These are phyloP conservation scores for Senna siamea DNA, from an alignment of 306 rosid genomes.

Conservation along the genomic window DNA sequence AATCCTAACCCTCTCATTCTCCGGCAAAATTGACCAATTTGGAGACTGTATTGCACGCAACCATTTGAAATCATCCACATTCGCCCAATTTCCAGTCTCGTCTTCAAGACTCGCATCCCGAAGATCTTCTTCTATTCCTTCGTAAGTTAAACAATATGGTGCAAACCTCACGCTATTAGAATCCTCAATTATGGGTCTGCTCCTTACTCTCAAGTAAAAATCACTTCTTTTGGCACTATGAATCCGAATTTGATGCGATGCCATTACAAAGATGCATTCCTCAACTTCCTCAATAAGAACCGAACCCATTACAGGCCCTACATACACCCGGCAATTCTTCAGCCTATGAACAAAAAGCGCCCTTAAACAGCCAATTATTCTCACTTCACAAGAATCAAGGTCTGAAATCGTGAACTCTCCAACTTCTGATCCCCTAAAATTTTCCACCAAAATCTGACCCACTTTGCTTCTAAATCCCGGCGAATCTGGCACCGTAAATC, in stretches of 20 bases:
- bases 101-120: constrained; percentile 53
- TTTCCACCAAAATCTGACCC: constrained; percentile 52
- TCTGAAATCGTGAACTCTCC: constrained; percentile 82
- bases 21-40: constrained; percentile 79
- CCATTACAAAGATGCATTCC: constrained; percentile 64
- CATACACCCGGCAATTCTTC: constrained; percentile 64
- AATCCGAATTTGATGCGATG: constrained; percentile 90
- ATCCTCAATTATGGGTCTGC: constrained; percentile 88
- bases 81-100: constrained; percentile 81
- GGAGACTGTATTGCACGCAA: constrained; percentile 77
- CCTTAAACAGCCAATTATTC: constrained; percentile 67
- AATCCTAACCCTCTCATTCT: constrained; percentile 62
- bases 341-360: constrained; percentile 72
- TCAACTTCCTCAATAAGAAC: constrained; percentile 76
- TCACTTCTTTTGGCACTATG: constrained; percentile 65
- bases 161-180: constrained; percentile 66
- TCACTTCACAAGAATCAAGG: constrained; percentile 87
- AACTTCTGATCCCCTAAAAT: constrained; percentile 57
- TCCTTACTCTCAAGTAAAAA: constrained; percentile 86
- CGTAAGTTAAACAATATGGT: constrained; percentile 73
- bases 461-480: constrained; percentile 64
- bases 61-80: constrained; percentile 93
- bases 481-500: constrained; percentile 51
- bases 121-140: constrained; percentile 74
- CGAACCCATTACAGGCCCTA: constrained; percentile 72